Conservation (phyloP, 2,329 filamentous ascomycete species). For the Metarhizium humberi region DNA sequence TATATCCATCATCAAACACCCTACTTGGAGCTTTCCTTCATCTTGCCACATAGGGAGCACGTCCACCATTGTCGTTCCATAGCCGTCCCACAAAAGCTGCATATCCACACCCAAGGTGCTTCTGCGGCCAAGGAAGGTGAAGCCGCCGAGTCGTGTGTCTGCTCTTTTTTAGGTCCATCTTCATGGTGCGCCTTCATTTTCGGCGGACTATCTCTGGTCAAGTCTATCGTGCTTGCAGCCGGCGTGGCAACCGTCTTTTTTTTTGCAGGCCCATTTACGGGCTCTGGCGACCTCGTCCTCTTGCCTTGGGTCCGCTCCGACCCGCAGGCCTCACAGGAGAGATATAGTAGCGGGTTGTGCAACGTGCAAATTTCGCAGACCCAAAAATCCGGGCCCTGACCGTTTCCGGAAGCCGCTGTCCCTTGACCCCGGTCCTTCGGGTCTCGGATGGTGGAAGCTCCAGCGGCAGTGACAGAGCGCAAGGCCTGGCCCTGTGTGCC, state of each 20-base stretch:
- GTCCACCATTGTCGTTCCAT: slow-evolving; percentile 50
- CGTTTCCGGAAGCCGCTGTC: background rate
- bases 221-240: slow-evolving; percentile 19
- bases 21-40: slow-evolving; percentile 38
- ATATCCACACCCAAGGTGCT: slow-evolving; percentile 35
- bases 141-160: slow-evolving; percentile 4
- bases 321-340: slow-evolving; percentile 49
- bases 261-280: background rate
- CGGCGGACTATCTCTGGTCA: slow-evolving; percentile 22
- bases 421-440: background rate
- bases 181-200: slow-evolving; percentile 8
- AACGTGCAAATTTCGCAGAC: slow-evolving; percentile 47
- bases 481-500: slow-evolving; percentile 4
- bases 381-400: slow-evolving; percentile 29
- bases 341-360: slow-evolving; percentile 39
- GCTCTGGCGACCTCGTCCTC: slow-evolving; percentile 8
- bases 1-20: background rate
- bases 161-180: slow-evolving; percentile 1
- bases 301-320: slow-evolving; percentile 23
- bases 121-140: slow-evolving; percentile 6
- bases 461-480: background rate
- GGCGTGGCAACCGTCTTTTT: slow-evolving; percentile 5
- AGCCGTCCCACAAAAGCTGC: slow-evolving; percentile 38
- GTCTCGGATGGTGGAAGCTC: background rate
- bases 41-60: slow-evolving; percentile 43